Conservation (phyloP, 2,329 filamentous ascomycete species). For the Diplodia intermedia region DNA sequence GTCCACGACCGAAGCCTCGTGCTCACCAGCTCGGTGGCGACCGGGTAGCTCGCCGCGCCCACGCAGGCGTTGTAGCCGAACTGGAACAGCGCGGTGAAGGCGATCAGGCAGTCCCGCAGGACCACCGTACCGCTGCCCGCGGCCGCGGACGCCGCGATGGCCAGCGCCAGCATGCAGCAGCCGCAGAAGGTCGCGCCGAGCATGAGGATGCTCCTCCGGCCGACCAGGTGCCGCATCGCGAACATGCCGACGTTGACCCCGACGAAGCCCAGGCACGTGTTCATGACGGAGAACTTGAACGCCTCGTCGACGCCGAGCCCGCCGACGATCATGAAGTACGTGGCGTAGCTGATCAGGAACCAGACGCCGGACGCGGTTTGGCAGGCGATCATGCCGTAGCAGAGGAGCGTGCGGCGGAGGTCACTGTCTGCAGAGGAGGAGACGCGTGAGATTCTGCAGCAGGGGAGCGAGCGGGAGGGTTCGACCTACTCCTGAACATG, state of each 20-base stretch:
- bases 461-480: not conserved
- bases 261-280: constrained; percentile 57
- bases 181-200: constrained; percentile 55
- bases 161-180: constrained; percentile 55
- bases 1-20: constrained; percentile 47
- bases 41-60: constrained; percentile 43
- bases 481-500: constrained; percentile 59
- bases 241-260: constrained; percentile 59
- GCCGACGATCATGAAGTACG: constrained; percentile 49
- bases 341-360: constrained; percentile 60
- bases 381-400: constrained; percentile 56
- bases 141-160: constrained; percentile 43
- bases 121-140: constrained; percentile 37
- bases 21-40: constrained; percentile 44
- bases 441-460: not conserved
- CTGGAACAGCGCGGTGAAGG: constrained; percentile 47
- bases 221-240: constrained; percentile 56
- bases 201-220: constrained; percentile 57
- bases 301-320: constrained; percentile 47
- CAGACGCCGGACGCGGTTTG: constrained; percentile 56
- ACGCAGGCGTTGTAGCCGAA: constrained; percentile 48
- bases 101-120: constrained; percentile 42
- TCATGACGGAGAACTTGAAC: constrained; percentile 60
- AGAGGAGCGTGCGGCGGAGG: constrained; percentile 59
- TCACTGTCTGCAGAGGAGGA: constrained; percentile 40